phyloP scores from a whole-genome alignment of 2,329 filamentous ascomycete species.

The Hyphodiscus sp. region DNA sequence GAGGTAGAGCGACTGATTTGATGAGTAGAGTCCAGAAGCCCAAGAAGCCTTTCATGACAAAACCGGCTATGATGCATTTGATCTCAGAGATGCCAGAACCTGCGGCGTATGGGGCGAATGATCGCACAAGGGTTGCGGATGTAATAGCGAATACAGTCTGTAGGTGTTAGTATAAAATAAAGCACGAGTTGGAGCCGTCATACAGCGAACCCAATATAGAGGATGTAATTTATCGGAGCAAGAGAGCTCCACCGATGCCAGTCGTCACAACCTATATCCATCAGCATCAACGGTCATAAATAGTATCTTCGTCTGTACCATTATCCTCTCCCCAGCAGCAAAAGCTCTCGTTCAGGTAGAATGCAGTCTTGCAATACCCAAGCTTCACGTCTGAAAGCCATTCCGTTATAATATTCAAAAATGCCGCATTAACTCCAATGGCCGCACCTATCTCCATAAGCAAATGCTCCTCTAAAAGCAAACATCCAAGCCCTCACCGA shows the following conservation, averaged over 20 bases:
- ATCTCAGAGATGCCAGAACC: conserved; percentile 98
- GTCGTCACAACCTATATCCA: conserved; percentile 63
- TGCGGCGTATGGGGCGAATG: conserved; percentile 90
- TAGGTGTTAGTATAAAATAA: conserved; percentile 11
- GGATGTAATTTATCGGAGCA: conserved; percentile 70
- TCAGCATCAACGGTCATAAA: conserved; percentile 13
- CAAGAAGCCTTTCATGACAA: conserved; percentile 98
- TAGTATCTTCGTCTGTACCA: conserved; percentile 40
- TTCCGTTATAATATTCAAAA: conserved; percentile 92
- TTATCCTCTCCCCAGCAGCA: conserved; percentile 96
- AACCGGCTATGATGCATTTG: conserved; percentile 97
- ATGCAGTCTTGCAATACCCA: conserved; percentile 91
- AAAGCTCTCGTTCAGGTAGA: conserved; percentile 95
- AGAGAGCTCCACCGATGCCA: conserved; percentile 88
- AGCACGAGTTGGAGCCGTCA: conserved; percentile 20
- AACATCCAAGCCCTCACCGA: conserved; percentile 40
- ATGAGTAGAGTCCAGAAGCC: conserved; percentile 87
- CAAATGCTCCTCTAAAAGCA: not conserved
- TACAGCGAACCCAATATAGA: conserved; percentile 84
- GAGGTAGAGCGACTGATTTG: conserved; percentile 83
- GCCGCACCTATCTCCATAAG: conserved; percentile 51
- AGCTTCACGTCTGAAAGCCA: conserved; percentile 95
- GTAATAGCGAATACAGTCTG: conserved; percentile 74
- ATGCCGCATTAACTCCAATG: conserved; percentile 87
- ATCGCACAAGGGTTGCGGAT: conserved; percentile 78